These are phyloP conservation scores for Coccomyxa subellipsoidea DNA, from an alignment of 163 green algal genomes.

Conservation along the genomic window DNA sequence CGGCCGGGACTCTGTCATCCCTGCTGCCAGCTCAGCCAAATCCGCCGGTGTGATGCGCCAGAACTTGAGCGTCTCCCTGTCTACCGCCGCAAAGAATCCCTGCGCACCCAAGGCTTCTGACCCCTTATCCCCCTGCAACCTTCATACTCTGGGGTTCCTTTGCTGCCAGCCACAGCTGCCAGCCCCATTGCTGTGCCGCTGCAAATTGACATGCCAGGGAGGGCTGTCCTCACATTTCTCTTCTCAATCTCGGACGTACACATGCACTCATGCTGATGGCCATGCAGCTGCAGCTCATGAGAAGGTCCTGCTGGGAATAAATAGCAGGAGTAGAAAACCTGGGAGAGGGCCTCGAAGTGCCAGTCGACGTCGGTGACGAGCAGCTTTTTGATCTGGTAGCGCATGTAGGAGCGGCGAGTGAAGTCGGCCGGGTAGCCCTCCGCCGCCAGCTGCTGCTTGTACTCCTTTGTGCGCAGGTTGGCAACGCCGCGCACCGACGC, in stretches of 20 bases:
- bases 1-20: neutral
- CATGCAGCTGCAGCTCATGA: too few species aligned
- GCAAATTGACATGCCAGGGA: neutral
- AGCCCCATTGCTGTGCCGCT: too few species aligned
- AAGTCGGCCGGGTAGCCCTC: neutral
- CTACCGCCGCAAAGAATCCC: conserved; percentile 6
- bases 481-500: neutral
- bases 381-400: neutral
- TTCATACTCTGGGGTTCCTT: neutral
- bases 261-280: too few species aligned
- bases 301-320: neutral
- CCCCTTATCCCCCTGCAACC: neutral
- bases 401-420: neutral
- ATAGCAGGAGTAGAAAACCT: neutral
- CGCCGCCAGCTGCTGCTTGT: neutral
- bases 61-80: neutral
- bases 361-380: conserved; percentile 1
- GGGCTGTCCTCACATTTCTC: too few species aligned
- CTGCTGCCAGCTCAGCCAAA: conserved; percentile 3
- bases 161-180: too few species aligned
- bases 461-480: neutral
- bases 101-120: neutral
- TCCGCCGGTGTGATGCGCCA: conserved; percentile 6
- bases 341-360: conserved; percentile 1
- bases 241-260: too few species aligned